Evolutionary conservation across 768 basidiomycete species (phyloP), one percentile per base, ranked within the genome.

Genomic region (Serendipita sp.): DNA sequence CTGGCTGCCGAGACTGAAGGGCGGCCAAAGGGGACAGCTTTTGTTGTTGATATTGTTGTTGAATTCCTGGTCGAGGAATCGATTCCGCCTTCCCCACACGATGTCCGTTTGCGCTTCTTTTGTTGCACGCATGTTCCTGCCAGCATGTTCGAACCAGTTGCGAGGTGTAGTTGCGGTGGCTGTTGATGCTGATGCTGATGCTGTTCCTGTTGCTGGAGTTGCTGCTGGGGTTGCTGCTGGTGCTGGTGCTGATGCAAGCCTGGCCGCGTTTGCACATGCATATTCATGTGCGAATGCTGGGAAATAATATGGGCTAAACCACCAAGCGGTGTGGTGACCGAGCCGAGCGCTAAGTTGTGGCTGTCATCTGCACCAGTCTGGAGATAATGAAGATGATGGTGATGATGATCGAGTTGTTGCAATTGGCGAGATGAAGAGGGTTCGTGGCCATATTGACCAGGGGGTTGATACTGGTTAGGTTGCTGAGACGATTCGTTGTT

Each of bases 81-180:
- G 48, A 51, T 51, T 51, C 48, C n/a, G 41, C 41, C 41, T 41
- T 41, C 41, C 41, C 41, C 41, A 41, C 41, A 41, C 41, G 41
- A 41, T 53, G 30, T 60, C 35, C 56, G 56, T 60, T 60, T 60
- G 34, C 56, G 56, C 34, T 60, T 60, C 56, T 60, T 60, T n/a
- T 11, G 16, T 60, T n/a, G 56, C 28, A 28, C 18, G 56, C 37
- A 60, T 60, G 48, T 53, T 53, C 48, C 32, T 34, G 56, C 48
- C 48, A 51, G 48, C 41, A 13, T 24, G 24, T 24, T 24, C 24
- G 24, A 24, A 24, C 24, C 1, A 24, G 24, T 24, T 24, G 24
- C 24, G 24, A 24, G 24, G 24, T 24, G 24, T 24, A 24, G 24
- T 24, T 24, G 24, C 24, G 24, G 24, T 24, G 24, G 24, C 24